These are phyloP conservation scores for Nakazawaea holstii DNA, from an alignment of 805 yeast genomes.

Conservation along the genomic window DNA sequence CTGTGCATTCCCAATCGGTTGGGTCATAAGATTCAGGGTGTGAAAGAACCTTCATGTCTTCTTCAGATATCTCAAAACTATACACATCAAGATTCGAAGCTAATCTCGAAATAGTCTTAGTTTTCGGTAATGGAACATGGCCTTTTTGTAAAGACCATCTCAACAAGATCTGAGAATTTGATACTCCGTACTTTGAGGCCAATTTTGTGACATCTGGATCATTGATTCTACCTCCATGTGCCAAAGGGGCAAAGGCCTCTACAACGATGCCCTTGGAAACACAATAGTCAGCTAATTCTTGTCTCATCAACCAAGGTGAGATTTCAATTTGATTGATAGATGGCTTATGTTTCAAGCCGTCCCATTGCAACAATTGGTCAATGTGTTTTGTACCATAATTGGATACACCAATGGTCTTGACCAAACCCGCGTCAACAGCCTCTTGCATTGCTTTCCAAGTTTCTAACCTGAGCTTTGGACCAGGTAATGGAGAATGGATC, in stretches of 20 bases:
- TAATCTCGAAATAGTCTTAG: conserved; percentile 48
- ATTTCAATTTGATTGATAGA: conserved; percentile 80
- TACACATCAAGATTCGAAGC: conserved; percentile 49
- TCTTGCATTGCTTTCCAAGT: conserved; percentile 76
- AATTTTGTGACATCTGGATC: conserved; percentile 49
- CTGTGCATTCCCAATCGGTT: conserved; percentile 73
- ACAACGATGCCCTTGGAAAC: conserved; percentile 48
- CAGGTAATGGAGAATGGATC: conserved; percentile 59
- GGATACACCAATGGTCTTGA: conserved; percentile 73
- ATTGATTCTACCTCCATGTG: conserved; percentile 49
- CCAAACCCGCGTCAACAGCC: conserved; percentile 50
- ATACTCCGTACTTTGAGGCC: conserved; percentile 41
- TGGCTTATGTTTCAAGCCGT: conserved; percentile 48
- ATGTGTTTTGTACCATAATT: conserved; percentile 60
- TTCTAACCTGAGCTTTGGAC: conserved; percentile 43
- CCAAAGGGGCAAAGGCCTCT: conserved; percentile 78
- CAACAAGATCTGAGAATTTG: conserved; percentile 59
- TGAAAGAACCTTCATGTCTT: conserved; percentile 35
- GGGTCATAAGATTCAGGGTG: conserved; percentile 61
- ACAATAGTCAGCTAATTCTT: conserved; percentile 58
- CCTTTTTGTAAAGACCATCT: conserved; percentile 75
- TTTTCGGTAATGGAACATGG: conserved; percentile 65
- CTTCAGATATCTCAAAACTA: conserved; percentile 38
- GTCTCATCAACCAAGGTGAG: conserved; percentile 77
- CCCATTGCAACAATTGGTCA: conserved; percentile 56